Percentiles rank a stretch among this genome's conserved stretches.
These are phyloP conservation scores for California macrophylla DNA, from an alignment of 441 rosid genomes.

Conservation along the genomic window DNA sequence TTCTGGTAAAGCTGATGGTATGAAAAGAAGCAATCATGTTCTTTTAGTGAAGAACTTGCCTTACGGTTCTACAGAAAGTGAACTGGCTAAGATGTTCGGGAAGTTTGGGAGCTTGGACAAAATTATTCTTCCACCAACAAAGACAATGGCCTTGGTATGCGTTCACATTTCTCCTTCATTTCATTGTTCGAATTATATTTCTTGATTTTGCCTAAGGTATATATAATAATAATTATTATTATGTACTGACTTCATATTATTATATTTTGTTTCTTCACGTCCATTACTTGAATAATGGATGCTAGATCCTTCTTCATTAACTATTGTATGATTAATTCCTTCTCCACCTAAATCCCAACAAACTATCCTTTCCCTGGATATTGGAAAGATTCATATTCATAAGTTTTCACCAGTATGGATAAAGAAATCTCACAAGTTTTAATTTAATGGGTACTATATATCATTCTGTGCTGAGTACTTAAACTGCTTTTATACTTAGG, in stretches of 20 bases:
- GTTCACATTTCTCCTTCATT: neutral
- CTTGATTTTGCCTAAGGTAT: neutral
- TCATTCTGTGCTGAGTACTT: neutral
- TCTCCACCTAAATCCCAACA: neutral
- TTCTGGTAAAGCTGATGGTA: slow-evolving; percentile 44
- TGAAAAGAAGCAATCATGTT: slow-evolving; percentile 70
- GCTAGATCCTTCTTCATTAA: neutral
- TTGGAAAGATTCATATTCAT: neutral
- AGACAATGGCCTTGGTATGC: slow-evolving; percentile 77
- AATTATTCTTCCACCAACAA: slow-evolving; percentile 74
- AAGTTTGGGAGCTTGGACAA: slow-evolving; percentile 75
- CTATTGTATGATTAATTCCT: neutral
- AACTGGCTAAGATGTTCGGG: slow-evolving; percentile 73
- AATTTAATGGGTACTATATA: neutral
- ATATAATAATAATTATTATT: neutral
- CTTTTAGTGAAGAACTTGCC: slow-evolving; percentile 82
- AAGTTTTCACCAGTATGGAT: neutral
- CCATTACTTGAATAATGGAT: neutral
- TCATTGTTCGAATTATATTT: neutral
- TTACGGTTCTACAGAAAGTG: slow-evolving; percentile 71
- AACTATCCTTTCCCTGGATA: neutral
- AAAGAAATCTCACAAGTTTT: neutral
- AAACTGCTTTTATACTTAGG: neutral
- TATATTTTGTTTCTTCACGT: neutral
- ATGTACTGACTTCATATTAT: slow-evolving; percentile 2